Evolutionary conservation across 1,139 yeast genomes (phyloP).

Genomic region (Kazachstania sp.): DNA sequence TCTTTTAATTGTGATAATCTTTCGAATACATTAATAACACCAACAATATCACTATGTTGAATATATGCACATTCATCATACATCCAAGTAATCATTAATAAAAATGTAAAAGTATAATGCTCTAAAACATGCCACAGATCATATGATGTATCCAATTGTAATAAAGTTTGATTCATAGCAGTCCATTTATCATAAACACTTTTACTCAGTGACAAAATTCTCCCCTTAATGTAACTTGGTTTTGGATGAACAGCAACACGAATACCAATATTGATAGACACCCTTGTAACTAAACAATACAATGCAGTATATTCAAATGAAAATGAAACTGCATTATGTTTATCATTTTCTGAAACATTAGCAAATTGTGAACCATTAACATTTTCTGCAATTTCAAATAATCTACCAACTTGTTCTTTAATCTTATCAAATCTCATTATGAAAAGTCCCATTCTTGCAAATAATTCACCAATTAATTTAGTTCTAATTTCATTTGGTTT

Average conservation of each 20-base stretch:
- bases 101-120: constrained; percentile 6
- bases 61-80: constrained; percentile 8
- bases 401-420: constrained; percentile 12
- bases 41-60: constrained; percentile 11
- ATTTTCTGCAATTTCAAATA: constrained; percentile 15
- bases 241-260: constrained; percentile 2
- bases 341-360: neutral
- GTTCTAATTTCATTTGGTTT: constrained; percentile 16
- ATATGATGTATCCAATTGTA: constrained; percentile 6
- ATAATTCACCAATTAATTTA: constrained; percentile 14
- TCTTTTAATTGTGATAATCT: constrained; percentile 10
- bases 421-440: constrained; percentile 13
- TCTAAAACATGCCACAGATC: constrained; percentile 7
- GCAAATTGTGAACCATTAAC: neutral
- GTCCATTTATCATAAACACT: constrained; percentile 5
- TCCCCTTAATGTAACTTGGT: neutral
- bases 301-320: neutral
- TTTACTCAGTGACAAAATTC: neutral
- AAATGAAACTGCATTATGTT: neutral
- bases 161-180: constrained; percentile 1
- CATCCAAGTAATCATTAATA: constrained; percentile 11
- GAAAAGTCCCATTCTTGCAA: constrained; percentile 10
- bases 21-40: constrained; percentile 12
- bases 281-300: constrained; percentile 2
- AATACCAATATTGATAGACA: neutral